Conservation (phyloP, 768 basidiomycete species). For the Mycena crocata region DNA sequence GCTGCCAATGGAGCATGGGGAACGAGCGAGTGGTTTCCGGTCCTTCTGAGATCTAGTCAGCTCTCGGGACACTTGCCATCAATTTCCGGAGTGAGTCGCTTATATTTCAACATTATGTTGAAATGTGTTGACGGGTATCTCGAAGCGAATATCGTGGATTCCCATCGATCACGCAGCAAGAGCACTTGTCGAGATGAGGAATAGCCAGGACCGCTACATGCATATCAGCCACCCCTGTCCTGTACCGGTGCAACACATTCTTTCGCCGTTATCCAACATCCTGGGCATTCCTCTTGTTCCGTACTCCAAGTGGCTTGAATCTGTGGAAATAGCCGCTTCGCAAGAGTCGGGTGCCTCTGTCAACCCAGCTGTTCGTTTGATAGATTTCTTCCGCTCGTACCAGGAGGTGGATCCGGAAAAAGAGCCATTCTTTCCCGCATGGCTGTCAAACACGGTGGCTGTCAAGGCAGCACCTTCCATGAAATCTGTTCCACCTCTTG, state of each 20-base stretch:
- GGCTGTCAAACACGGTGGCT: not conserved
- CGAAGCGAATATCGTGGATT: constrained; percentile 6
- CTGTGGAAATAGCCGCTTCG: constrained; percentile 1
- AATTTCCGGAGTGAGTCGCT: not conserved
- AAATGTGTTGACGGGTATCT: not conserved
- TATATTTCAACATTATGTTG: not conserved
- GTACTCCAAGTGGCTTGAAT: not conserved
- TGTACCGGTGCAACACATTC: not conserved
- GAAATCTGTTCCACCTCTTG: not conserved
- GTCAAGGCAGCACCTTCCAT: not conserved
- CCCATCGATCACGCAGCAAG: constrained; percentile 4
- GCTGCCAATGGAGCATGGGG: constrained; percentile 20
- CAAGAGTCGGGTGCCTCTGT: not conserved
- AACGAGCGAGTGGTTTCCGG: constrained; percentile 8
- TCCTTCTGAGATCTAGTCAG: not conserved
- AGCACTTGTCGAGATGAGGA: constrained; percentile 1
- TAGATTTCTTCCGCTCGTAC: constrained; percentile 15
- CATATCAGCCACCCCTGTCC: constrained; percentile 9
- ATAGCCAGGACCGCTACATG: not conserved
- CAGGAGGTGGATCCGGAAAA: not conserved
- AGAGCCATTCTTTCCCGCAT: constrained; percentile 4
- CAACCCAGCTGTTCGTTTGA: constrained; percentile 9
- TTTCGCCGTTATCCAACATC: not conserved
- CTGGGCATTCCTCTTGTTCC: constrained; percentile 4
- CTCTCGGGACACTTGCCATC: not conserved